Evolutionary conservation across 768 basidiomycete species (phyloP).

Genomic region (Brasilioporus rufonigricans): DNA sequence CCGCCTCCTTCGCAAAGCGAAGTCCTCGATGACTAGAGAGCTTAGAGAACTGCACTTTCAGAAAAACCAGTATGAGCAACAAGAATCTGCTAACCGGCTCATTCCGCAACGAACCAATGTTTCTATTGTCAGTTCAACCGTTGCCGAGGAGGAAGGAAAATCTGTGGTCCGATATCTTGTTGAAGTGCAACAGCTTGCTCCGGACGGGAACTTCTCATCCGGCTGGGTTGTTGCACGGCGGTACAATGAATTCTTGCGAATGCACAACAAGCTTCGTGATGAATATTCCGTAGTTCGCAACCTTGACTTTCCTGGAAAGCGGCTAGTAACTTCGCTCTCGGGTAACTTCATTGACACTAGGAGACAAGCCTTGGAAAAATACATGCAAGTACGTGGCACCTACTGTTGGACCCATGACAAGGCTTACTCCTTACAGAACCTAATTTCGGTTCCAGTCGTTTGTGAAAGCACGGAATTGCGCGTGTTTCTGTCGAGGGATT

Average conservation of each 20-base stretch:
- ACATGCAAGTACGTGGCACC: slow-evolving; percentile 65
- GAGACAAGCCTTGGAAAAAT: slow-evolving; percentile 78
- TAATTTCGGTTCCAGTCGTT: slow-evolving; percentile 69
- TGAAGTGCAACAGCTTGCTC: slow-evolving; percentile 85
- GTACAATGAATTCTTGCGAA: slow-evolving; percentile 92
- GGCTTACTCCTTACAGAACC: slow-evolving; percentile 44
- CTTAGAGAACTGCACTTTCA: slow-evolving; percentile 84
- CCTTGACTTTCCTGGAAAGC: slow-evolving; percentile 91
- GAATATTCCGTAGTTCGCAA: slow-evolving; percentile 61
- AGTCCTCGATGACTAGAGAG: slow-evolving; percentile 77
- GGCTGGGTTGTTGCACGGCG: slow-evolving; percentile 93
- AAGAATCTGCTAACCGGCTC: slow-evolving; percentile 87
- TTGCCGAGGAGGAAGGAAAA: slow-evolving; percentile 82
- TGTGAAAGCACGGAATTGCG: slow-evolving; percentile 83
- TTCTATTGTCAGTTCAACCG: slow-evolving; percentile 79
- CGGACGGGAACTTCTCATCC: slow-evolving; percentile 72
- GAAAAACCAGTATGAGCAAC: slow-evolving; percentile 89
- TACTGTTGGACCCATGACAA: no score
- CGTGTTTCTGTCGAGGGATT: slow-evolving; percentile 83
- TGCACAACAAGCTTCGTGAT: slow-evolving; percentile 85
- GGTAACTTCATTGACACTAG: slow-evolving; percentile 86
- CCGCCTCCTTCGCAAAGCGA: slow-evolving; percentile 76
- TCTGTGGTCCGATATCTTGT: slow-evolving; percentile 90
- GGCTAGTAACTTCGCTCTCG: slow-evolving; percentile 84
- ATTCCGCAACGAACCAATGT: slow-evolving; percentile 81